Conservation (phyloP, 352 stramenopile genomes). For the Thalassiosira mediterranea region DNA sequence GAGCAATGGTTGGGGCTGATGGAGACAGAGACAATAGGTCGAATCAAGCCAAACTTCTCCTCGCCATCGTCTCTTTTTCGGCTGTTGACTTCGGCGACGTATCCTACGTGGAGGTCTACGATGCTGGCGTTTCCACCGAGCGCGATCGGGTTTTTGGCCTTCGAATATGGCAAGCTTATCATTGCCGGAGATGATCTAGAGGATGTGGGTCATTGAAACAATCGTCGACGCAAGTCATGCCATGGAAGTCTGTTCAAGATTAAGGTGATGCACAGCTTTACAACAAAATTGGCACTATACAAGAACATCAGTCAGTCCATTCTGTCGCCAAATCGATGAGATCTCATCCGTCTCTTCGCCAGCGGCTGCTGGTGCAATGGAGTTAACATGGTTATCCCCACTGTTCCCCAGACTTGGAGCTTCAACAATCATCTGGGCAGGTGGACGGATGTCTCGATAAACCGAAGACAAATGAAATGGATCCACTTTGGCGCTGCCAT, state of each 20-base stretch:
- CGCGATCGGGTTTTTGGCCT: conserved; percentile 74
- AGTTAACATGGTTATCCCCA: too few relatives aligned
- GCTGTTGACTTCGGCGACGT: conserved; percentile 2
- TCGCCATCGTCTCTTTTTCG: background rate
- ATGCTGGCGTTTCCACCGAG: conserved; percentile 61
- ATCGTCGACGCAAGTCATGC: too few relatives aligned
- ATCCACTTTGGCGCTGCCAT: conserved; percentile 36
- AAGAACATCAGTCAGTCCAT: too few relatives aligned
- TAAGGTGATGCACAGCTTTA: too few relatives aligned
- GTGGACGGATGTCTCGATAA: conserved; percentile 59
- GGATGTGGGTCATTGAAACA: too few relatives aligned
- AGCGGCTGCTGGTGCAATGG: too few relatives aligned
- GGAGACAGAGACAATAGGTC: background rate
- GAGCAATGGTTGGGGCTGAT: conserved; percentile 43
- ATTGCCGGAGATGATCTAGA: conserved; percentile 4
- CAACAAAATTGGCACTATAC: too few relatives aligned
- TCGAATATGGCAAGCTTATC: conserved; percentile 73
- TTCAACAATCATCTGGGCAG: conserved; percentile 32
- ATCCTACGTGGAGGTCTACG: conserved; percentile 44
- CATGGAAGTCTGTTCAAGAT: too few relatives aligned
- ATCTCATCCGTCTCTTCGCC: too few relatives aligned
- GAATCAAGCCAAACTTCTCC: background rate
- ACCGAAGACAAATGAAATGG: conserved; percentile 62
- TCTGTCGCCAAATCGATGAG: too few relatives aligned
- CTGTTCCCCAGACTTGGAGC: background rate